phyloP scores from a whole-genome alignment of 2,329 filamentous ascomycete genomes.

The Conoideocrella luteorostrata region DNA sequence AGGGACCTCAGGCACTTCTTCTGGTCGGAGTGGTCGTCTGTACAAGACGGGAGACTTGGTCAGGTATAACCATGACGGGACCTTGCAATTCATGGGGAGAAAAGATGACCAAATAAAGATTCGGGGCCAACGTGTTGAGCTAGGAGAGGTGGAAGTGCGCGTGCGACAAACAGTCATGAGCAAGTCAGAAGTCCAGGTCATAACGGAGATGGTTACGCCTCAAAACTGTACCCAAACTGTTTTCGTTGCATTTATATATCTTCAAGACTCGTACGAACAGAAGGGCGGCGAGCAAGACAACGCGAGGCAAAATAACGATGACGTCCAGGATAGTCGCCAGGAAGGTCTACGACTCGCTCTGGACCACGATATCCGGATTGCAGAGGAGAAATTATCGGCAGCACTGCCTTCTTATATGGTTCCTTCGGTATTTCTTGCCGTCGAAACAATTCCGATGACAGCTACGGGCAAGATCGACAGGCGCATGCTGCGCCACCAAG shows the following conservation, averaged over 20 bases:
- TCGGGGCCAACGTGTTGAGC: slow-evolving; percentile 42
- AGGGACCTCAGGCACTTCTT: not conserved
- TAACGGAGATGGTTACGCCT: too few species aligned
- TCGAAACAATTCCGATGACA: slow-evolving; percentile 10
- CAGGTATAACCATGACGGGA: slow-evolving; percentile 19
- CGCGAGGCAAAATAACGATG: too few species aligned
- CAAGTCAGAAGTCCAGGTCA: not conserved
- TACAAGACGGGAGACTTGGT: slow-evolving; percentile 29
- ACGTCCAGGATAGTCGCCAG: too few species aligned
- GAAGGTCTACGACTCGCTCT: too few species aligned
- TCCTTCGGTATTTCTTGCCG: not conserved
- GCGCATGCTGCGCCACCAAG: too few species aligned
- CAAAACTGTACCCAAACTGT: slow-evolving; percentile 5
- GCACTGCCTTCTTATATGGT: slow-evolving; percentile 7
- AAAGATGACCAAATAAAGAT: slow-evolving; percentile 46
- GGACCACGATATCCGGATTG: slow-evolving; percentile 1
- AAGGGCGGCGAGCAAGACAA: too few species aligned
- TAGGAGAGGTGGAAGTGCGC: slow-evolving; percentile 21
- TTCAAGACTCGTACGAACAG: too few species aligned
- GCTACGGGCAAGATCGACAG: slow-evolving; percentile 13
- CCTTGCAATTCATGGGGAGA: slow-evolving; percentile 26
- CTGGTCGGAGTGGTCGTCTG: slow-evolving; percentile 25
- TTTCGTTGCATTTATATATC: too few species aligned
- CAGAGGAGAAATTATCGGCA: slow-evolving; percentile 4
- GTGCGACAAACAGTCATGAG: not conserved